A percentile compares a stretch with the other conserved stretches of the same genome.
Evolutionary conservation across 23 red algal genomes (phyloP).

Genomic region (Gracilariopsis chorda): DNA sequence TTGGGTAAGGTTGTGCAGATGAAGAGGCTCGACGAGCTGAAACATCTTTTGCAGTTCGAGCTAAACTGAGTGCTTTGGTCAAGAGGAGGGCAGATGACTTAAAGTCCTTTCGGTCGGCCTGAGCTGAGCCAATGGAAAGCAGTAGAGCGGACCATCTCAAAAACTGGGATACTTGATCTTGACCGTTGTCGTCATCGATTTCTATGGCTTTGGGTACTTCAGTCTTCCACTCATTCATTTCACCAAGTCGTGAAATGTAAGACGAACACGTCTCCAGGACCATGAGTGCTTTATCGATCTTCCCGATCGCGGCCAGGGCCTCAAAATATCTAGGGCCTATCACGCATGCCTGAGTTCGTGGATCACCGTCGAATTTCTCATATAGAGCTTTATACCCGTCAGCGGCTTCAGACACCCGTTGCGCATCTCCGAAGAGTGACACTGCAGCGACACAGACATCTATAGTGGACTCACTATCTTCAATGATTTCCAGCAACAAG

Average conservation of each 20-base stretch:
- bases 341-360: neutral
- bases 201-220: neutral
- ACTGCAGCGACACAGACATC: conserved; percentile 53
- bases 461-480: conserved; percentile 23
- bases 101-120: conserved; percentile 60
- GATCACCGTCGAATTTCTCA: conserved; percentile 23
- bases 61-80: conserved; percentile 32
- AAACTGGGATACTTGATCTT: neutral
- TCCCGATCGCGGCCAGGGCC: conserved; percentile 1
- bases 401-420: conserved; percentile 57
- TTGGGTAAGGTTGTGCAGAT: neutral
- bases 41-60: conserved; percentile 16
- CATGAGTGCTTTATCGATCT: conserved; percentile 14
- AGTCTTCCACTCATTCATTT: neutral
- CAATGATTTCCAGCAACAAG: conserved; percentile 20
- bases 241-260: conserved; percentile 2
- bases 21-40: conserved; percentile 9
- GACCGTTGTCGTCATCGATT: neutral
- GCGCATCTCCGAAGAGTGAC: conserved; percentile 55
- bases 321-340: conserved; percentile 64
- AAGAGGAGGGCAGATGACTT: conserved; percentile 21
- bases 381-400: conserved; percentile 41
- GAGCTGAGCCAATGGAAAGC: conserved; percentile 21
- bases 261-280: conserved; percentile 30
- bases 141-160: conserved; percentile 34